These are phyloP conservation scores for Mimosa pudica DNA, from an alignment of 306 rosid genomes.

Conservation along the genomic window DNA sequence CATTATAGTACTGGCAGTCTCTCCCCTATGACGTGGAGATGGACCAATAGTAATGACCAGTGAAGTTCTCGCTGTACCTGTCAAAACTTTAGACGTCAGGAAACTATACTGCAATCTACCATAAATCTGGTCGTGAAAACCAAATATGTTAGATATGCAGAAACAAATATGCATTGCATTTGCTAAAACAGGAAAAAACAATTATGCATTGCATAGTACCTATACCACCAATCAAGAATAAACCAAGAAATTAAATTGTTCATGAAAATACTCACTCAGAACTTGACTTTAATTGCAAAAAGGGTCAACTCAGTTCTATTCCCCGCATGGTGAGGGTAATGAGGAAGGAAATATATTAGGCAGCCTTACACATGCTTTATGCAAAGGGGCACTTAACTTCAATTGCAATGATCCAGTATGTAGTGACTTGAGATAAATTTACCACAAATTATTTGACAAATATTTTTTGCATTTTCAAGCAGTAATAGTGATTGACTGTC, in stretches of 20 bases:
- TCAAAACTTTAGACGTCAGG: slow-evolving; percentile 40
- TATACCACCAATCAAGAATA: slow-evolving; percentile 21
- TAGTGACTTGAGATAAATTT: slow-evolving; percentile 21
- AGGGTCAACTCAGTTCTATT: too few relatives aligned
- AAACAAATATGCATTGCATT: background rate
- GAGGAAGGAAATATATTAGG: too few relatives aligned
- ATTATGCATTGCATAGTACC: slow-evolving; percentile 17
- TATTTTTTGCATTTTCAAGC: slow-evolving; percentile 9
- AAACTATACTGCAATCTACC: slow-evolving; percentile 27
- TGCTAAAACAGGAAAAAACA: background rate
- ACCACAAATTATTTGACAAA: slow-evolving; percentile 19
- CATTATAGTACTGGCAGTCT: slow-evolving; percentile 95
- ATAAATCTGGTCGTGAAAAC: slow-evolving; percentile 19
- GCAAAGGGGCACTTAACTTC: background rate
- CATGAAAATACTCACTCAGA: slow-evolving; percentile 12
- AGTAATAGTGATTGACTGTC: slow-evolving; percentile 7
- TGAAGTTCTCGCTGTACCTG: slow-evolving; percentile 98
- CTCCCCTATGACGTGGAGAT: slow-evolving; percentile 97
- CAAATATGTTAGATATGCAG: background rate
- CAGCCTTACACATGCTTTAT: too few relatives aligned
- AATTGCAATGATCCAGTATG: slow-evolving; percentile 20
- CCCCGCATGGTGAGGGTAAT: too few relatives aligned
- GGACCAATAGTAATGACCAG: slow-evolving; percentile 92
- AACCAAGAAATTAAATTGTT: background rate
- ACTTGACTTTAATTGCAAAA: slow-evolving; percentile 18